Base-by-base conservation (phyloP, 2,329 filamentous ascomycete species). In the Diplodia mutila region DNA sequence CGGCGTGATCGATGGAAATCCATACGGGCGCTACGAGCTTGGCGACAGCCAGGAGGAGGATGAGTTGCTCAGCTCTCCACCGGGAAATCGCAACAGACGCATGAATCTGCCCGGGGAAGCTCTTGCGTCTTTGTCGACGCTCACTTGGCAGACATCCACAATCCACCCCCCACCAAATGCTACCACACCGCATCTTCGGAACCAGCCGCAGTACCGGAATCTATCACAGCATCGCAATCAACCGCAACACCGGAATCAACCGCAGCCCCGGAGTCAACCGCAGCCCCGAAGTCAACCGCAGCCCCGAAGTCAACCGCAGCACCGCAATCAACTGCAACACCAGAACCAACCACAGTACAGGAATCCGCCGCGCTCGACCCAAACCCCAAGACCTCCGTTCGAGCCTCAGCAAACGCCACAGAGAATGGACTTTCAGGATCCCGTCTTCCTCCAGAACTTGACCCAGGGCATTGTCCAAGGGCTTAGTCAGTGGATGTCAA, bases 391-490 rank as follows among this genome's bases (percentile, higher is more conserved):
- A 61, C 27, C 27, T 21, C 9, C 11, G n/a, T 9, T 27, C 7
- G 46, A 49, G 9, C 5, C 42, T 18, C 29, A 27, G 11, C 59
- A 21, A 18, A 49, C 59, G 12, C 46, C 59, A n/a, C 59, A 63
- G 7, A 51, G 59, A 49, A 63, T 63, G 46, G 46, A 51, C 7
- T 7, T 63, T 12, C 34, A 51, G n/a, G 59, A 63, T 21, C 59
- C 59, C 29, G 59, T 46, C 6, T 63, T 63, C n/a, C 75, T 79
- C 48, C 69, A 77, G 61, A 72, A 73, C 12, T 70, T 79, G 12
- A 75, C 77, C 37, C 72, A 73, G 59, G 76, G 70, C 59, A 78
- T 79, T 51, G 77, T 77, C 9, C 72, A 72, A 21, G 75, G 77
- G 64, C 73, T 79, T 59, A 74, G 75, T 3, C 68, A 73, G 25